Conservation (phyloP, 164 flowering plant genomes). For the Cinnamomum chago region DNA sequence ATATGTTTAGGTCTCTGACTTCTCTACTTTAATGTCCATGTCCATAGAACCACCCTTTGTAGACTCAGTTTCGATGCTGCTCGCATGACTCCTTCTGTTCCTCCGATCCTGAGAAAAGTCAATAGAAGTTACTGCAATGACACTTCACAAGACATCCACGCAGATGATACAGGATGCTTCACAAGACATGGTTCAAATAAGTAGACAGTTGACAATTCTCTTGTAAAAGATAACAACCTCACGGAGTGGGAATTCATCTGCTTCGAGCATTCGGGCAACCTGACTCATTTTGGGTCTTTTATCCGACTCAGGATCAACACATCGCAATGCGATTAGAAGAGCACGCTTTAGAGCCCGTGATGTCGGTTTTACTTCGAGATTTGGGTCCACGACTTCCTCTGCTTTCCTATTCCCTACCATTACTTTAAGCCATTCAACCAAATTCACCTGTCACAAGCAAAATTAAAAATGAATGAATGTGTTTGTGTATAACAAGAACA, state of each 20-base stretch:
- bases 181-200: background rate
- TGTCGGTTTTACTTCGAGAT: conserved; percentile 31
- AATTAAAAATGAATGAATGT: too few species aligned
- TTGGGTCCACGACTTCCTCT: conserved; percentile 44
- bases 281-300: conserved; percentile 45
- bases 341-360: conserved; percentile 37
- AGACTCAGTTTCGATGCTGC: conserved; percentile 62
- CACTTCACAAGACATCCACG: background rate
- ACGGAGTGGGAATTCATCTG: conserved; percentile 31
- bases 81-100: conserved; percentile 54
- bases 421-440: conserved; percentile 51
- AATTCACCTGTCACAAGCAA: conserved; percentile 32
- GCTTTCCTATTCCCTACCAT: conserved; percentile 39
- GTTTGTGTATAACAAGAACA: too few species aligned
- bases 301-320: conserved; percentile 46
- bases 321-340: conserved; percentile 40
- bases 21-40: conserved; percentile 28
- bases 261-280: conserved; percentile 38
- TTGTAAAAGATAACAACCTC: conserved; percentile 20
- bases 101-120: conserved; percentile 53
- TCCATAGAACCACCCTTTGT: conserved; percentile 39
- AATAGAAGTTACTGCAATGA: background rate
- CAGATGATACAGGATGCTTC: background rate
- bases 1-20: conserved; percentile 25
- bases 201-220: background rate